phyloP scores from a whole-genome alignment of 1,284 basidiomycete genomes.

The Cryptococcus sp. region DNA sequence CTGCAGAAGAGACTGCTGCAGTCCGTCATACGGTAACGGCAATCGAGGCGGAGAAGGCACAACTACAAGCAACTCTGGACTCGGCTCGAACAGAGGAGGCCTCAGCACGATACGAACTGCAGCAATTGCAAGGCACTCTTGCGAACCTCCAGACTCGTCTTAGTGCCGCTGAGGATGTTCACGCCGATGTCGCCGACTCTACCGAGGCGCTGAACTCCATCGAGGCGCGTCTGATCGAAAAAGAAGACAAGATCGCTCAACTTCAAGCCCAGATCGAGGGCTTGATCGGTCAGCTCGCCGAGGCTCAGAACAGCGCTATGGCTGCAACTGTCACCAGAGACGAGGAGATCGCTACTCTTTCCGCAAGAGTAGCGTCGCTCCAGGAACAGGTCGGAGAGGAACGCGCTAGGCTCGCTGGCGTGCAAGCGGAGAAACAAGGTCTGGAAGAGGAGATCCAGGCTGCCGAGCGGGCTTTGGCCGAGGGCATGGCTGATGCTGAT shows the following conservation, averaged over 20 bases:
- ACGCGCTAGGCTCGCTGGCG: slow-evolving; percentile 1
- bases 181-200: not conserved
- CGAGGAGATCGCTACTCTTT: slow-evolving; percentile 5
- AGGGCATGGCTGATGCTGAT: slow-evolving; percentile 14
- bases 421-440: slow-evolving; percentile 13
- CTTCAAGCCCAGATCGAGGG: slow-evolving; percentile 11
- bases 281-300: slow-evolving; percentile 10
- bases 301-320: not conserved
- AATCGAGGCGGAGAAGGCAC: slow-evolving; percentile 9
- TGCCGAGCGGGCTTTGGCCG: slow-evolving; percentile 15
- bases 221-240: slow-evolving; percentile 16
- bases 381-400: slow-evolving; percentile 5
- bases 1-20: not conserved
- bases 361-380: slow-evolving; percentile 3
- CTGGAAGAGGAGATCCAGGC: slow-evolving; percentile 13
- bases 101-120: slow-evolving; percentile 1
- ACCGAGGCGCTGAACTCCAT: not conserved
- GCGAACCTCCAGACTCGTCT: slow-evolving; percentile 10
- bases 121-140: not conserved
- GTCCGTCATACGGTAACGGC: not conserved
- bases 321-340: slow-evolving; percentile 1
- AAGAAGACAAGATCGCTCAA: slow-evolving; percentile 11
- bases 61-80: slow-evolving; percentile 1
- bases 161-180: slow-evolving; percentile 3
- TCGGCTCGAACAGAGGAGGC: not conserved